These are phyloP conservation scores for Candida albicans DNA, from an alignment of 1,139 yeast genomes.

Conservation along the genomic window DNA sequence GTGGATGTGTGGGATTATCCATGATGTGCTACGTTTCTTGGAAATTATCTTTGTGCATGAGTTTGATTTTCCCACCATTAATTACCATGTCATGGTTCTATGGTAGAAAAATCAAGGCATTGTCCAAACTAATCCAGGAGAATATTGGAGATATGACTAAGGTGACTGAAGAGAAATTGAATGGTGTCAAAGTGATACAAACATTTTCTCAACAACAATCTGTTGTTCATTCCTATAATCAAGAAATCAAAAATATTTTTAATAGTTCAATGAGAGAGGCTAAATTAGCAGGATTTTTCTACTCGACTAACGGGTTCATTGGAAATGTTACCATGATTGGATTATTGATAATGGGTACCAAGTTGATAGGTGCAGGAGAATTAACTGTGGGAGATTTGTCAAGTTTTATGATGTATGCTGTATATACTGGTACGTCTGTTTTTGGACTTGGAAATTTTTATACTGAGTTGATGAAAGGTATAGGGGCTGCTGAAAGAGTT, in stretches of 20 bases:
- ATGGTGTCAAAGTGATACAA: conserved; percentile 84
- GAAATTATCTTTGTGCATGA: conserved; percentile 72
- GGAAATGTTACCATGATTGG: conserved; percentile 81
- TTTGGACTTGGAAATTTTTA: conserved; percentile 89
- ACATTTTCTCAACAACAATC: conserved; percentile 81
- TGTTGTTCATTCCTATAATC: conserved; percentile 49
- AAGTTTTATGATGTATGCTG: conserved; percentile 91
- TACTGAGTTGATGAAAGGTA: conserved; percentile 93
- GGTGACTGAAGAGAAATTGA: conserved; percentile 88
- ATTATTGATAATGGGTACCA: conserved; percentile 77
- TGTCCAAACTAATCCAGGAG: conserved; percentile 78
- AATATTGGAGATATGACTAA: conserved; percentile 84
- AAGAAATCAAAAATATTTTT: conserved; percentile 73
- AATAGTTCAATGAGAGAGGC: conserved; percentile 80
- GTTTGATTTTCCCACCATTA: conserved; percentile 80
- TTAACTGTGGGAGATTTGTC: conserved; percentile 87
- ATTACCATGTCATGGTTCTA: conserved; percentile 72
- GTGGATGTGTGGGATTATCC: conserved; percentile 74
- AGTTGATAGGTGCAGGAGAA: conserved; percentile 67
- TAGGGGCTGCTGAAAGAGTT: conserved; percentile 91
- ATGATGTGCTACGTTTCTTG: conserved; percentile 91
- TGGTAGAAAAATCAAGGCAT: conserved; percentile 74
- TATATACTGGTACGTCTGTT: conserved; percentile 86
- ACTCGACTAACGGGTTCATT: conserved; percentile 73
- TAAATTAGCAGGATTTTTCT: conserved; percentile 70